Percentiles rank a stretch among this genome's conserved stretches.
These are phyloP conservation scores for Allomyces arbusculus DNA, from an alignment of 192 early-diverging fungal genomes.

Conservation along the genomic window DNA sequence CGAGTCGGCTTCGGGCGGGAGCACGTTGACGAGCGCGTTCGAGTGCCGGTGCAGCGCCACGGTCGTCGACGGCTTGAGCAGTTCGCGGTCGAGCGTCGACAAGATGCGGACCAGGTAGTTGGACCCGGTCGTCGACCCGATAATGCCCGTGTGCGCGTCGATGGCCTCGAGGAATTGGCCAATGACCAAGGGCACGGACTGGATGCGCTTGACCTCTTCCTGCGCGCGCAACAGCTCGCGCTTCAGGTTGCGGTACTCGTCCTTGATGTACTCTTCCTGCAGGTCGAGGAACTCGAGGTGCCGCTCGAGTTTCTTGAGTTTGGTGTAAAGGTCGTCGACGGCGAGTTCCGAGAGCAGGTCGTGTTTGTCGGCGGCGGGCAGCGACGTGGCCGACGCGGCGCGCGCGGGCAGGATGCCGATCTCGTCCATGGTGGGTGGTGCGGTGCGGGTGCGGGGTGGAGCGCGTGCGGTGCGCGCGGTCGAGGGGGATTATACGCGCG, in stretches of 20 bases:
- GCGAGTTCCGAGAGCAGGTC: constrained; percentile 35
- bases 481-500: too few species aligned
- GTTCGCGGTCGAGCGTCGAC: constrained; percentile 89
- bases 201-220: constrained; percentile 95
- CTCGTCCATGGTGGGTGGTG: constrained; percentile 5
- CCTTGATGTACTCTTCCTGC: constrained; percentile 98
- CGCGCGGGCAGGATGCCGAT: constrained; percentile 2
- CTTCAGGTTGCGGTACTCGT: constrained; percentile 93
- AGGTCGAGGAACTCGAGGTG: constrained; percentile 88
- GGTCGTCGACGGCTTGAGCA: constrained; percentile 81
- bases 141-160: constrained; percentile 89
- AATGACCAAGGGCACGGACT: constrained; percentile 91
- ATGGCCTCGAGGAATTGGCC: constrained; percentile 98
- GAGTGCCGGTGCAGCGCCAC: constrained; percentile 94
- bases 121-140: constrained; percentile 76
- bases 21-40: constrained; percentile 86
- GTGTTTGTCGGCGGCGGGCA: neutral
- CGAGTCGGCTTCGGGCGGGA: constrained; percentile 87
- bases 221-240: constrained; percentile 82
- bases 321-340: constrained; percentile 77
- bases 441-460: too few species aligned
- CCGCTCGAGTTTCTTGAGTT: constrained; percentile 81
- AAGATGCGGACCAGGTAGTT: constrained; percentile 87
- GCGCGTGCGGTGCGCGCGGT: too few species aligned
- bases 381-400: neutral